Conservation (phyloP, 441 rosid species). For the Macaranga tanarius region DNA sequence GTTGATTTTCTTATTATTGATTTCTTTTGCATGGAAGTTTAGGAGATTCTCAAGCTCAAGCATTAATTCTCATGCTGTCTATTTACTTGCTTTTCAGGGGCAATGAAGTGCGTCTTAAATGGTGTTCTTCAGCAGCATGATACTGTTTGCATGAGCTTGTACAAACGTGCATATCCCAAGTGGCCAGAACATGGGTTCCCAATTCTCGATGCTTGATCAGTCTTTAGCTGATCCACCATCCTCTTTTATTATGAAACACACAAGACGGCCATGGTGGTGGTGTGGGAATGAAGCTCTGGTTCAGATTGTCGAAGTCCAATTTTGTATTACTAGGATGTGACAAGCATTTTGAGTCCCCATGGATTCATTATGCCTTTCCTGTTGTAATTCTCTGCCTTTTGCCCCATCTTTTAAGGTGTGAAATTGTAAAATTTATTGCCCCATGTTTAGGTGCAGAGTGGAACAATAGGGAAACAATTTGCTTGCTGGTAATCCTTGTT, state of each 20-base stretch:
- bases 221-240: neutral
- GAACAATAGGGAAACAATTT: neutral
- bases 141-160: slow-evolving; percentile 84
- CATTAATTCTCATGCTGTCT: neutral
- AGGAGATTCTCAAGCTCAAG: neutral
- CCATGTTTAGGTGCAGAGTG: neutral
- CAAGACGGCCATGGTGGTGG: slow-evolving; percentile 21
- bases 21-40: neutral
- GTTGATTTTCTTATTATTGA: neutral
- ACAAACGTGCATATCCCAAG: slow-evolving; percentile 86
- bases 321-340: slow-evolving; percentile 26
- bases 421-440: neutral
- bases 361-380: slow-evolving; percentile 12
- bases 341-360: slow-evolving; percentile 16
- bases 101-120: slow-evolving; percentile 81
- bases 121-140: slow-evolving; percentile 90
- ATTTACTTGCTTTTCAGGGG: slow-evolving; percentile 55
- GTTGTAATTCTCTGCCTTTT: neutral
- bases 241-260: slow-evolving; percentile 10
- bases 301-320: slow-evolving; percentile 48
- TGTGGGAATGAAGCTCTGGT: slow-evolving; percentile 83
- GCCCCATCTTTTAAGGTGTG: neutral
- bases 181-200: slow-evolving; percentile 82
- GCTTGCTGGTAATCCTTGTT: neutral
- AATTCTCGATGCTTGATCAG: slow-evolving; percentile 44